Conservation (phyloP, 2,329 filamentous ascomycete genomes). For the Stagonosporopsis chrysanthemi region DNA sequence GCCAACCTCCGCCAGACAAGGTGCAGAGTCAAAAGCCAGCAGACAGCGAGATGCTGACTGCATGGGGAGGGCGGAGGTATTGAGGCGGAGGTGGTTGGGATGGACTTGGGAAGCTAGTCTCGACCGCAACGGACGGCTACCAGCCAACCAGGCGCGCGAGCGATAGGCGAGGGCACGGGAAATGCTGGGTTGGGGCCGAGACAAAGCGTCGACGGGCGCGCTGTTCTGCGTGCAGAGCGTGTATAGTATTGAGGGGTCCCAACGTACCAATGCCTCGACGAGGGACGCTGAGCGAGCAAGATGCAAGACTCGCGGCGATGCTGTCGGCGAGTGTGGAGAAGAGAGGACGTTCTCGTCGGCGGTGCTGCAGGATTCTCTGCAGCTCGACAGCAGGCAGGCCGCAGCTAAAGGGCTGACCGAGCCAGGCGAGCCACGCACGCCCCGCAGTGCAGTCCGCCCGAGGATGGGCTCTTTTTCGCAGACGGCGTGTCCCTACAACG, state of each 20-base stretch:
- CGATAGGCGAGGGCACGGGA: conserved; percentile 51
- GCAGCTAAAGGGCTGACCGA: conserved; percentile 52
- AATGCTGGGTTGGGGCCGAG: conserved; percentile 36
- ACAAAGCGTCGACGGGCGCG: conserved; percentile 13
- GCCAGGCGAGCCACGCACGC: conserved; percentile 49
- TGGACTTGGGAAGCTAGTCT: conserved; percentile 47
- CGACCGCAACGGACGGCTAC: conserved; percentile 17
- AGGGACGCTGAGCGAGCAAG: conserved; percentile 29
- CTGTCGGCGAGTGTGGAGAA: conserved; percentile 35
- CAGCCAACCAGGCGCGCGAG: conserved; percentile 42
- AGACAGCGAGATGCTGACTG: conserved; percentile 37
- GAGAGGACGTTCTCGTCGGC: conserved; percentile 44
- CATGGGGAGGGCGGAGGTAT: conserved; percentile 46
- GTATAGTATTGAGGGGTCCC: not conserved
- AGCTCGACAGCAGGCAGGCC: conserved; percentile 49
- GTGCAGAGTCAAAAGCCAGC: conserved; percentile 31
- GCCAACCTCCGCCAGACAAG: conserved; percentile 33
- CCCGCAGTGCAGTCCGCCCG: conserved; percentile 41
- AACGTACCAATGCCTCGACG: conserved; percentile 40
- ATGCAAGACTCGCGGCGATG: conserved; percentile 22
- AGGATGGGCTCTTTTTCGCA: conserved; percentile 31
- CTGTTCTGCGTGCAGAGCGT: not conserved
- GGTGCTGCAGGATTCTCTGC: conserved; percentile 50
- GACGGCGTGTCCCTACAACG: conserved; percentile 38
- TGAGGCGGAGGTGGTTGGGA: conserved; percentile 54